Base-by-base conservation (phyloP, 805 yeast species). In the Cyberlindnera americana region DNA sequence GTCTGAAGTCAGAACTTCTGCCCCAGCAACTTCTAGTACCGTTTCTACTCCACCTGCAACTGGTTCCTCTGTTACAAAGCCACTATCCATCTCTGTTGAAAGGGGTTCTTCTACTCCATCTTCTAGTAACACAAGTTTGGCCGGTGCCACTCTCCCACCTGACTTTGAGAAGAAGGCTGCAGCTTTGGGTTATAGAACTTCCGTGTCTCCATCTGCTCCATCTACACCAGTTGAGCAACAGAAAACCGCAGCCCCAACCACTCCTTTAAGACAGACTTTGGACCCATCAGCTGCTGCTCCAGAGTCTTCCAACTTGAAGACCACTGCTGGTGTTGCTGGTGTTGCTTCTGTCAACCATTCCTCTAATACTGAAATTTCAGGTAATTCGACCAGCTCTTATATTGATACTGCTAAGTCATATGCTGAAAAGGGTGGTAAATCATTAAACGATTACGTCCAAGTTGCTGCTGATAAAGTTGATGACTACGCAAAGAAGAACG, bases 141-240 rank as follows among this genome's bases (percentile, higher is more conserved):
- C 50, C 23, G 54, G 54, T 29, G 54, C 54, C 5, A 50, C 54
- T 5, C 42, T 50, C 9, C 59, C 59, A 19, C 59, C 59, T 7
- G 49, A 52, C 27, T 52, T 53, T 39, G 51, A 50, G 38, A 52
- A 49, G 37, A 50, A 31, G 21, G 41, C 37, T n/a, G 26, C 46
- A 16, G 35, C 40, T 15, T 5, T 11, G 19, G 17, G 33, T 10
- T 34, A 17, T 10, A 14, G 17, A 13, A 8, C 27, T 12, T 18
- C 32, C 25, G 18, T 35, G 4, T n/a, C 33, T 13, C 7, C 36
- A 26, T 17, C 35, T 24, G 28, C 22, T 18, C 11, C 41, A 14
- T 8, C n/a, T 25, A n/a, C 13, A 8, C 14, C 27, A 8, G 24
- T 16, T 26, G n/a, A 26, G 8, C 29, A 26, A 25, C 13, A 25